phyloP scores from a whole-genome alignment of 345 rosid genomes.

The Raphanus raphanistrum region DNA sequence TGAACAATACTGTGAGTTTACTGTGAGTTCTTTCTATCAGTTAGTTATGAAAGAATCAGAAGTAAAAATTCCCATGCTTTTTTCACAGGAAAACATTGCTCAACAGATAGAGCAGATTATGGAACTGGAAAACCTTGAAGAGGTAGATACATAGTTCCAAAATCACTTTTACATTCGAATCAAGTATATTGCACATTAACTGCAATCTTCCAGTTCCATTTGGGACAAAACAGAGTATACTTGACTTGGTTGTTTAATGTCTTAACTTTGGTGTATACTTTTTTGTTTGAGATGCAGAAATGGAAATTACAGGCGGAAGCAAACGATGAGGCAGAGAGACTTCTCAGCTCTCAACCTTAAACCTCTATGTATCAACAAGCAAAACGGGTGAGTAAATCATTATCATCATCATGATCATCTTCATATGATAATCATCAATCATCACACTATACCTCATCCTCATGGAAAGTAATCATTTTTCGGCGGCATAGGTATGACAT shows the following conservation, averaged over 20 bases:
- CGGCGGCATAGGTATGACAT: slow-evolving; percentile 35
- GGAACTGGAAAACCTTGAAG: slow-evolving; percentile 98
- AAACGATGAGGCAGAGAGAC: slow-evolving; percentile 91
- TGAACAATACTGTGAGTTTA: slow-evolving; percentile 65
- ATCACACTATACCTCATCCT: background rate
- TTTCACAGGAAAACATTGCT: slow-evolving; percentile 67
- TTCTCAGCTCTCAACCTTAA: slow-evolving; percentile 63
- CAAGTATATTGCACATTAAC: background rate
- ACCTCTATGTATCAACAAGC: background rate
- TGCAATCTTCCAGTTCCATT: background rate
- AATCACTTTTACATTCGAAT: background rate
- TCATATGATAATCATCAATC: background rate
- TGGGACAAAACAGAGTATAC: background rate
- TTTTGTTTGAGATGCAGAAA: slow-evolving; percentile 47
- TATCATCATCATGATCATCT: slow-evolving; percentile 1
- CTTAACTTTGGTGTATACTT: background rate
- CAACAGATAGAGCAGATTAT: slow-evolving; percentile 85
- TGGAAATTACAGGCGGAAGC: slow-evolving; percentile 96
- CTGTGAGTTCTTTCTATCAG: slow-evolving; percentile 49
- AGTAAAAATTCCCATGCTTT: background rate
- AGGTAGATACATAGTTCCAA: slow-evolving; percentile 45
- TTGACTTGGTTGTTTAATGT: background rate
- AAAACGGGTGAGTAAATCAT: slow-evolving; percentile 32
- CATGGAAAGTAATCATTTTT: slow-evolving; percentile 24
- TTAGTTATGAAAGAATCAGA: background rate